These are phyloP conservation scores for Begonia loranthoides DNA, from an alignment of 306 rosid species.

Conservation along the genomic window DNA sequence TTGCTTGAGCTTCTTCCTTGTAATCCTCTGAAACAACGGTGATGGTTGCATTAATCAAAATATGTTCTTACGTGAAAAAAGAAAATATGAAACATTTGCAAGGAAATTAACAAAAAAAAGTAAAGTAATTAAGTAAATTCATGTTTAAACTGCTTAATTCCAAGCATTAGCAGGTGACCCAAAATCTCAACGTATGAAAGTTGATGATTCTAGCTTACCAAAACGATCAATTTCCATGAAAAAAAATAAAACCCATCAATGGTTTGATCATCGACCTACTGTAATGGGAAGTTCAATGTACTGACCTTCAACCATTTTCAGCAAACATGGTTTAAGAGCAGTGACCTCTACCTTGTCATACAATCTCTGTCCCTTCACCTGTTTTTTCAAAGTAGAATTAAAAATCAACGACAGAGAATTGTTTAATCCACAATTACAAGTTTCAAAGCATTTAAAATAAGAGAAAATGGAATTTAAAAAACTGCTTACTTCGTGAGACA, in stretches of 20 bases:
- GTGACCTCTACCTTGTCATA: constrained; percentile 55
- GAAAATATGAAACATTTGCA: no score
- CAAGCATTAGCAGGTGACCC: no score
- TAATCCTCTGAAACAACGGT: constrained; percentile 42
- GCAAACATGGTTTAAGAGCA: constrained; percentile 64
- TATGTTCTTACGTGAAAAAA: neutral
- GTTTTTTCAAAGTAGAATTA: neutral
- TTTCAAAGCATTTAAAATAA: neutral
- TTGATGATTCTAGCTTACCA: no score
- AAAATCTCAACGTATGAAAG: no score
- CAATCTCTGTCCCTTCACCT: constrained; percentile 74
- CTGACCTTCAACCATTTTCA: constrained; percentile 89
- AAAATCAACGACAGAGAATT: neutral
- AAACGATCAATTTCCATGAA: no score
- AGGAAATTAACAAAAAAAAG: neutral
- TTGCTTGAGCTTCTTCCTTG: constrained; percentile 30
- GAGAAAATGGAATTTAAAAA: neutral
- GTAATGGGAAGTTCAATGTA: no score
- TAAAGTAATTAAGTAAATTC: neutral
- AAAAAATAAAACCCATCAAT: no score
- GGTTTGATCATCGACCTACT: no score
- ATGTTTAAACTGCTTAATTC: no score
- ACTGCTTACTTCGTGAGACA: constrained; percentile 61
- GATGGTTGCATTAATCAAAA: neutral
- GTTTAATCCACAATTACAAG: neutral